Evolutionary conservation across 2,329 filamentous ascomycete genomes (phyloP).

Genomic region (Beauveria varroae): DNA sequence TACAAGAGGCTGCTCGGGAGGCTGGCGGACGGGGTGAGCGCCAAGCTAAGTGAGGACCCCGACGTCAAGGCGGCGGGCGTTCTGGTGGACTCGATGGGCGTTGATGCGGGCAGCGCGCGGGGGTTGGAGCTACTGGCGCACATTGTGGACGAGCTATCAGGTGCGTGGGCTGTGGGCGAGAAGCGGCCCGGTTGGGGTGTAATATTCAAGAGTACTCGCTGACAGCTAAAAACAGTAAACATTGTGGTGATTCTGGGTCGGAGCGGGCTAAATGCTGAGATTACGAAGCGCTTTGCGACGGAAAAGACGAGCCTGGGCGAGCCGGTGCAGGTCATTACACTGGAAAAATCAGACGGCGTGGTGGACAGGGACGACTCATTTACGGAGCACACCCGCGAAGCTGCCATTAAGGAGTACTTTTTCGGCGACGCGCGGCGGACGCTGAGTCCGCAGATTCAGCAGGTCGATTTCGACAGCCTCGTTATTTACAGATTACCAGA

Average conservation of each 20-base stretch:
- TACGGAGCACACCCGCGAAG: slow-evolving; percentile 65
- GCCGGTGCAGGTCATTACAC: slow-evolving; percentile 63
- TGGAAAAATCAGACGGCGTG: slow-evolving; percentile 81
- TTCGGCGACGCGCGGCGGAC: slow-evolving; percentile 74
- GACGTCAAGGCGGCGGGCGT: slow-evolving; percentile 67
- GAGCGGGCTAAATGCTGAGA: slow-evolving; percentile 65
- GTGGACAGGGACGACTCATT: slow-evolving; percentile 68
- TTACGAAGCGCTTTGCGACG: slow-evolving; percentile 59
- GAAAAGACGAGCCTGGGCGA: slow-evolving; percentile 54
- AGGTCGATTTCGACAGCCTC: slow-evolving; percentile 68
- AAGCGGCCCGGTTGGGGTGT: neutral
- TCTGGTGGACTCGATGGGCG: slow-evolving; percentile 75
- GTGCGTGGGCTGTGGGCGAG: slow-evolving; percentile 21
- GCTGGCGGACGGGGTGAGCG: slow-evolving; percentile 71
- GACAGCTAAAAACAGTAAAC: slow-evolving; percentile 49
- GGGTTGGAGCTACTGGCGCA: slow-evolving; percentile 74
- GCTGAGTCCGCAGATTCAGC: slow-evolving; percentile 80
- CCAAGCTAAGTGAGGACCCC: slow-evolving; percentile 67
- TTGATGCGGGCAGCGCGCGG: slow-evolving; percentile 56
- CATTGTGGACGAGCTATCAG: slow-evolving; percentile 52
- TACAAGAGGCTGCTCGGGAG: slow-evolving; percentile 70
- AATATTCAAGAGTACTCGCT: too few relatives aligned
- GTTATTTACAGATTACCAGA: slow-evolving; percentile 64
- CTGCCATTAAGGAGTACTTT: slow-evolving; percentile 85
- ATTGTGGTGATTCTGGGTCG: slow-evolving; percentile 77